Base-by-base conservation (phyloP, 208 protist genomes). In the Crithidia brevicula region DNA sequence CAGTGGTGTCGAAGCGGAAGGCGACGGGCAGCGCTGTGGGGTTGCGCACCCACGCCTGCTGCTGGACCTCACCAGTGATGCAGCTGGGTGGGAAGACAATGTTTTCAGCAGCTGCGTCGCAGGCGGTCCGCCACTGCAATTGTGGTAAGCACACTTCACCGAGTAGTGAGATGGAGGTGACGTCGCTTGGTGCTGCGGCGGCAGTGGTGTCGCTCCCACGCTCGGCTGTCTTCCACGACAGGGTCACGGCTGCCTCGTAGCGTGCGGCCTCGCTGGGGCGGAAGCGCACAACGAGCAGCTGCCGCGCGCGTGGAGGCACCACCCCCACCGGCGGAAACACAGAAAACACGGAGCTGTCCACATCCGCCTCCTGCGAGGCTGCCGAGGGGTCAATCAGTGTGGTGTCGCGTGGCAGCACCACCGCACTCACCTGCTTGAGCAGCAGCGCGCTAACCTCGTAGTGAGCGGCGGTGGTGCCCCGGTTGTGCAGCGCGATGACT, bases 1-100 rank as follows among this genome's bases (percentile, higher is more conserved):
- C 28, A 13, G 85, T 84, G 10, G 90, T 72, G 53, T 72, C 64
- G 38, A 90, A 63, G 16, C 69, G 66, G 74, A 88, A 97, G 28
- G 59, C 60, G 47, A 98, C 69, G 20, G 88, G 58, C 36, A 97
- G 74, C 43, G 80, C 74, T 3, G 85, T 92, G 3, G 92, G 90
- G 79, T 98, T 98, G 47, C 60, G 71, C 20, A 98, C 22, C 31
- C 67, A 70, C 50, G 89, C 56, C 38, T 30, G 27, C 18, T 81
- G 79, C 30, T 58, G 61, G 22, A 82, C 72, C 52, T 83, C 71
- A 7, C 88, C 86, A 1, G 92, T 92, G 11, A 97, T 72, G 74
- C 86, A 95, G 38, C 87, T 93, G 8, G 88, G 88, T 4, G 70
- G 70, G 25, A 98, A 85, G 47, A 81, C 38, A 57, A 97, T 38